Base-by-base conservation (phyloP, 1,284 basidiomycete species). In the Cryptococcus sp. region DNA sequence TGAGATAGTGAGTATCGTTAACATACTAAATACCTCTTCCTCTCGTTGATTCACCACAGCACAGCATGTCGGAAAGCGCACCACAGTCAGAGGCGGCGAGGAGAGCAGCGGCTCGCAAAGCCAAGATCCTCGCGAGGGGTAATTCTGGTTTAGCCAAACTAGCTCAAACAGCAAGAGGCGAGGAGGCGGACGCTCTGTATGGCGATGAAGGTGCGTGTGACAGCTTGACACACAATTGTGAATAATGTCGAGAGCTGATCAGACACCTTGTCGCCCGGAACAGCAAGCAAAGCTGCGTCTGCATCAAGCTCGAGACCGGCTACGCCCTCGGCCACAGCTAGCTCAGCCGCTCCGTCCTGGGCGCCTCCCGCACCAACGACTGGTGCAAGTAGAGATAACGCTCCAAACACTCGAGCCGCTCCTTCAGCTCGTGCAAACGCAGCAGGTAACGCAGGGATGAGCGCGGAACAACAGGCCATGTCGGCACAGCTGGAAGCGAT, bases 121-220 rank as follows among this genome's bases (percentile, higher is more conserved):
- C 78, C 17, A 79, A 78, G 60, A 78, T 78, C 61, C 71, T 77
- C 16, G 78, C 78, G 16, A 64, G 77, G 45, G 78, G 77, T 4
- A 76, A 73, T 51, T 65, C 75, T 0, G 76, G 78, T 25, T 61
- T 78, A 3, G 66, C 68, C 11, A 74, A 74, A 52, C 68, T 79
- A 15, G 77, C 77, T 20, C 68, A 75, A 56, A 72, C 77, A 5
- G 77, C 77, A 3, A 60, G 77, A 50, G 77, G 77, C 4, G 70
- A 69, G n/a, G 69, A 68, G 63, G 73, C 70, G n/a, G 64, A 64
- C 5, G 68, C 65, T 59, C 64, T 78, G 20, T 78, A 77, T 52
- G 71, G 70, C 22, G 68, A 72, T 47, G 69, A 65, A 17, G 51
- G 67, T 68, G 47, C 44, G 67, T 62, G 8, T 39, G 39, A 40